Base-by-base conservation (phyloP, 2,329 filamentous ascomycete genomes). In the Clonostachys rhizophaga region DNA sequence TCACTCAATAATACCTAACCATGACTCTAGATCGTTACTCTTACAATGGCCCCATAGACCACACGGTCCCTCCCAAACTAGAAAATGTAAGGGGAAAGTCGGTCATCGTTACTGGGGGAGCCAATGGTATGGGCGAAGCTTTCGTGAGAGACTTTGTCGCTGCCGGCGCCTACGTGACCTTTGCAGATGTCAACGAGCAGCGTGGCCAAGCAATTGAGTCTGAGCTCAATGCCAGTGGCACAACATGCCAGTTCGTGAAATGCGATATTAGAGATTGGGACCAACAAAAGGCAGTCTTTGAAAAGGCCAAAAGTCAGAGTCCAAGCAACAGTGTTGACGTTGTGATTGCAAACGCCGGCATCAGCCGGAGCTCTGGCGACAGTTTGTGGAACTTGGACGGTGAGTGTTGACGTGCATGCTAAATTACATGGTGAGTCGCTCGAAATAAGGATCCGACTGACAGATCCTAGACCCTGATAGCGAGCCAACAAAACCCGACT, bases 311-410 rank as follows among this genome's bases (percentile, higher is more conserved):
- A 18, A 48, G 45, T 1, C 54, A 58, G 33, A 69, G 66, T 9
- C 69, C 68, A 0, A 52, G 55, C 20, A 62, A 67, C 1, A 67
- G 64, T 43, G 63, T 72, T 18, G 71, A 75, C 47, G 54, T 74
- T 12, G 72, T 75, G 12, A 67, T 76, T 46, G 70, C 72, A 2
- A 76, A 75, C 52, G 72, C 72, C 2, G 72, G 72, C 11, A 71
- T 75, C 30, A 62, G 56, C 30, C 60, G 60, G 2, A 30, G 24
- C 24, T 30, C 24, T 30, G 58, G 60, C 0, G 68, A 72, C 49
- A 60, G 59, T 41, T 43, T 74, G 17, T 72, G 65, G 62, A 59
- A 55, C 13, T 49, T 70, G 12, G 61, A 70, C 47, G 66, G 66
- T 63, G 33, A 35, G 55, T 49, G 6, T 30, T 30, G 24, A 10